phyloP scores from a whole-genome alignment of 1,284 basidiomycete genomes.

The Ganoderma lingzhi region DNA sequence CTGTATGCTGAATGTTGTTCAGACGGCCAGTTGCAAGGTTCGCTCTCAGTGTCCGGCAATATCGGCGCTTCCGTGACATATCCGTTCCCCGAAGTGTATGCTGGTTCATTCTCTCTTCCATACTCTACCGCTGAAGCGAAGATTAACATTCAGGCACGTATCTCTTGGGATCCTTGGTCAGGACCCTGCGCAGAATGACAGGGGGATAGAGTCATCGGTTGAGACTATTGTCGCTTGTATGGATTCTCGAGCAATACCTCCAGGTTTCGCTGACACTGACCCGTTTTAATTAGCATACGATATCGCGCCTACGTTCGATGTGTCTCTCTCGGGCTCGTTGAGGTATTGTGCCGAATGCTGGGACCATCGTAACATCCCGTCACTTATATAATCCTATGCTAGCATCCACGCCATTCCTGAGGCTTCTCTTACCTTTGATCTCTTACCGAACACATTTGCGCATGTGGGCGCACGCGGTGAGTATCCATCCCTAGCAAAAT shows the following conservation, averaged over 20 bases:
- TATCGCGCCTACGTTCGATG: background rate
- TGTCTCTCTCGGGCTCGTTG: background rate
- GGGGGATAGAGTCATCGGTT: background rate
- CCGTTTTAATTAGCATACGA: background rate
- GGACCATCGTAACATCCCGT: background rate
- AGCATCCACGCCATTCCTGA: constrained; percentile 12
- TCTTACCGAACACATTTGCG: constrained; percentile 2
- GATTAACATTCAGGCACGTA: background rate
- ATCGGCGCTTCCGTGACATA: constrained; percentile 8
- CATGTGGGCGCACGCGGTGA: background rate
- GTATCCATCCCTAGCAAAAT: background rate
- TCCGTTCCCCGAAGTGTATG: constrained; percentile 11
- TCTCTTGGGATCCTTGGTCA: background rate
- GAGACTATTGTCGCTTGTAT: background rate
- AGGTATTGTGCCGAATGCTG: background rate
- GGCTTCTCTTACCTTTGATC: constrained; percentile 9
- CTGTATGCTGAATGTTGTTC: background rate
- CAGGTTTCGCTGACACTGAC: background rate
- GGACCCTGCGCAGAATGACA: background rate
- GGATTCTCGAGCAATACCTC: background rate
- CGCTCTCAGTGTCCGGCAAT: background rate
- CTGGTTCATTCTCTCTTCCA: background rate
- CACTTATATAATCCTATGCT: background rate
- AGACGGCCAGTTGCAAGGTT: background rate
- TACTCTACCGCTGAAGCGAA: background rate